A percentile compares a stretch with the other conserved stretches of the same genome.
phyloP scores from a whole-genome alignment of 1,139 yeast species.

The Magnusiomyces tetraspermus region DNA sequence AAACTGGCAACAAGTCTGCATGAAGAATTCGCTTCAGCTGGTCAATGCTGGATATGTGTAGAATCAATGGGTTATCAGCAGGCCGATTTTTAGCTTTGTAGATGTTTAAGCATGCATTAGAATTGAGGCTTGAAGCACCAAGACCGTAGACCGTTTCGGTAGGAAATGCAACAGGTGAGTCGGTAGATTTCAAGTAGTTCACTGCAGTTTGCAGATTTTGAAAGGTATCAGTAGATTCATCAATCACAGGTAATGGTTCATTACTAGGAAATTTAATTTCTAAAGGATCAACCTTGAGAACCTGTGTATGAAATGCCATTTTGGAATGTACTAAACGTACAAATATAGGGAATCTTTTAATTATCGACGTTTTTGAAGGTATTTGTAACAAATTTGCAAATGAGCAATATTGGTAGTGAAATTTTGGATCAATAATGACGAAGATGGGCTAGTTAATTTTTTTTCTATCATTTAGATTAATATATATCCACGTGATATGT shows the following conservation, averaged over 20 bases:
- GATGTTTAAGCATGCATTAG: slow-evolving; percentile 63
- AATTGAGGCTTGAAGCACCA: slow-evolving; percentile 76
- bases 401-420: background rate
- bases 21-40: slow-evolving; percentile 57
- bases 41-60: slow-evolving; percentile 70
- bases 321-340: background rate
- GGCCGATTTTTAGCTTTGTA: slow-evolving; percentile 88
- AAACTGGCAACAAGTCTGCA: slow-evolving; percentile 53
- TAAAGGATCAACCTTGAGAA: slow-evolving; percentile 39
- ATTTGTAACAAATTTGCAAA: background rate
- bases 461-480: background rate
- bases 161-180: slow-evolving; percentile 78
- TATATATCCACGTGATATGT: background rate
- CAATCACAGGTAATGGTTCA: slow-evolving; percentile 13
- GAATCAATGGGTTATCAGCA: slow-evolving; percentile 86
- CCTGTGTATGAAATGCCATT: slow-evolving; percentile 30
- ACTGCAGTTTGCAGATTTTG: slow-evolving; percentile 51
- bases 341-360: background rate
- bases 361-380: background rate
- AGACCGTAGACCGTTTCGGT: slow-evolving; percentile 96
- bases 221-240: slow-evolving; percentile 3
- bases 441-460: too few species aligned
- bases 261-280: slow-evolving; percentile 35
- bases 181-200: slow-evolving; percentile 39
- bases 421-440: too few species aligned